phyloP scores from a whole-genome alignment of 768 basidiomycete genomes.

The Leucocoprinus leucothites region DNA sequence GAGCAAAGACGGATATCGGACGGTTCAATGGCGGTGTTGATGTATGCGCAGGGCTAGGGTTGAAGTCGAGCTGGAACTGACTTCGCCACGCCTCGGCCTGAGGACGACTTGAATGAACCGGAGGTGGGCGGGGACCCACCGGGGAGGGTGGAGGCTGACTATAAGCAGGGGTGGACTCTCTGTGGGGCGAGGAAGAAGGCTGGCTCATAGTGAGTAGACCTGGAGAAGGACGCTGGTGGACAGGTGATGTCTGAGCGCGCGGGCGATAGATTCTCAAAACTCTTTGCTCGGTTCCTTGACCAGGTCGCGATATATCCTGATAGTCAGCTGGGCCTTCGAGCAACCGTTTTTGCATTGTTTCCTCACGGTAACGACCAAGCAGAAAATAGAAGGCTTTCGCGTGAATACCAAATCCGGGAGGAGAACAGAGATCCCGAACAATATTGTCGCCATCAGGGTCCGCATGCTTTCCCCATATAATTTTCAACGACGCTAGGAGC shows the following conservation, averaged over 20 bases:
- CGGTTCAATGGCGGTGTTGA: slow-evolving; percentile 16
- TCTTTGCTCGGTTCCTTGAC: slow-evolving; percentile 24
- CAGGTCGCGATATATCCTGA: slow-evolving; percentile 16
- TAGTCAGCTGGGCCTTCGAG: slow-evolving; percentile 47
- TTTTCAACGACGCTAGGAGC: slow-evolving; percentile 71
- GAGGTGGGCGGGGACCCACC: slow-evolving; percentile 17
- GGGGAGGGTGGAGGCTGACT: slow-evolving; percentile 12
- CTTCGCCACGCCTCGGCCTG: slow-evolving; percentile 22
- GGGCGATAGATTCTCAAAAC: slow-evolving; percentile 23
- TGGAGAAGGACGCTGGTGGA: slow-evolving; percentile 16
- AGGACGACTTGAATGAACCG: slow-evolving; percentile 15
- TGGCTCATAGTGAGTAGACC: not conserved
- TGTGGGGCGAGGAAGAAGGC: not conserved
- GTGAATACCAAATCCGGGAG: slow-evolving; percentile 65
- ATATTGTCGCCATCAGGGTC: slow-evolving; percentile 52
- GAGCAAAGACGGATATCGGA: slow-evolving; percentile 21
- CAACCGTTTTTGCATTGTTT: slow-evolving; percentile 29
- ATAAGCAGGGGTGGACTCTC: slow-evolving; percentile 17
- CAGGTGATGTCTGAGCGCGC: slow-evolving; percentile 15
- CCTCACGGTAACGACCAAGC: slow-evolving; percentile 71
- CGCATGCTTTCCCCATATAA: slow-evolving; percentile 81
- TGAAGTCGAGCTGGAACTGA: slow-evolving; percentile 12
- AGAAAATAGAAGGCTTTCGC: slow-evolving; percentile 91
- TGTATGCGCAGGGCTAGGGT: slow-evolving; percentile 7
- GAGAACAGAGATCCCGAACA: slow-evolving; percentile 63